Evolutionary conservation across 2,329 filamentous ascomycete species (phyloP), one percentile per base, ranked within the genome.

Genomic region (Ophiosphaerella korrae): DNA sequence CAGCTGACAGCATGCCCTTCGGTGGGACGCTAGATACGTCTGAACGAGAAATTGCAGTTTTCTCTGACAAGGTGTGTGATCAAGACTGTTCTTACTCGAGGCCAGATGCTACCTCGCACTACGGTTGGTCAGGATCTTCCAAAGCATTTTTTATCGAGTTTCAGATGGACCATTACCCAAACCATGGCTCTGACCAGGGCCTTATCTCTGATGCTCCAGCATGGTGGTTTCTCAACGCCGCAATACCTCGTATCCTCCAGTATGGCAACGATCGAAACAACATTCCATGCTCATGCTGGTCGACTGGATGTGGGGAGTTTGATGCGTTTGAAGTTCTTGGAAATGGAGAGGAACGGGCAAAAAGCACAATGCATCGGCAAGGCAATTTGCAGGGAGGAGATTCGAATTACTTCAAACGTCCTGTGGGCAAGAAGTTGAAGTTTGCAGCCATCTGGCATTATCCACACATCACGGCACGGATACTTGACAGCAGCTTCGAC

Each of bases 111-210:
- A 77, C 80, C 34, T 78, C 81, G 32, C 77, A 83, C 61, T 79
- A 78, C 74, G 89, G 88, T 53, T 92, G 90, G 74, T 81, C 75
- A 34, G 88, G 88, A 42, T 78, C 81, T 26, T 82, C 85, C 63
- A 91, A 90, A 76, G 79, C 88, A 46, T 91, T 92, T 76, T 79
- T 92, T 56, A 81, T 89, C 62, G 82, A 90, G 62, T 89, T 92
- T 72, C 77, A 78, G 48, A 92, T 92, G 89, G 73, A 77, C 50
- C 68, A 73, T 50, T 63, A 70, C 41, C 57, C 68, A 36, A 74
- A 73, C 39, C 42, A 49, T n/a, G 63, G 63, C 37, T 58, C 36
- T 2, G 64, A 70, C 32, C 63, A 70, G 52, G 69, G 70, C 7
- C 53, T 67, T 23, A 82, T 85, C 65, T 77, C 70, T 36, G 84